Conservation (phyloP, 2,329 filamentous ascomycete genomes). For the Endothia cerciana region DNA sequence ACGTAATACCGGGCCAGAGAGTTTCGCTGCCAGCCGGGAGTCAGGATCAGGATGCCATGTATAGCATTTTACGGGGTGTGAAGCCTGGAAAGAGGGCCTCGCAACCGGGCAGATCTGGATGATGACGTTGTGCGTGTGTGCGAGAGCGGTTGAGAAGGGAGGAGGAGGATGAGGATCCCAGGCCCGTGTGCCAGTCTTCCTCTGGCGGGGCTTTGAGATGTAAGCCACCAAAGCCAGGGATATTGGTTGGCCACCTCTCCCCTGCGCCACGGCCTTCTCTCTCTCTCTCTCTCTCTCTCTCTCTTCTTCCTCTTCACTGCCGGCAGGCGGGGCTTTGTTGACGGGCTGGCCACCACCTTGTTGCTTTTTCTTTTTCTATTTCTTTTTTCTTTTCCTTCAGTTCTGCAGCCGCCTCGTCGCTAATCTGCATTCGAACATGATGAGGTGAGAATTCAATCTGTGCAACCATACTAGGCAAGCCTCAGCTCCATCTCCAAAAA, state of each 20-base stretch:
- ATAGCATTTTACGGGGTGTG: neutral
- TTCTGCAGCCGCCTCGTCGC: neutral
- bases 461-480: neutral
- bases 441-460: constrained; percentile 9
- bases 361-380: neutral
- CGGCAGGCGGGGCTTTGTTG: no score
- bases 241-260: neutral
- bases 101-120: neutral
- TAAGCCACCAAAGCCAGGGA: neutral
- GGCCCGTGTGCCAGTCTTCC: neutral
- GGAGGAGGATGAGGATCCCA: neutral
- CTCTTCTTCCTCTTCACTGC: neutral
- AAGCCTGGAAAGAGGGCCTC: neutral
- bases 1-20: neutral
- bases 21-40: neutral
- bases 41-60: neutral
- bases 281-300: neutral
- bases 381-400: neutral
- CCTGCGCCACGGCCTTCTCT: neutral
- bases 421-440: neutral
- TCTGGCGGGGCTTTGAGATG: neutral
- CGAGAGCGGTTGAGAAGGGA: neutral
- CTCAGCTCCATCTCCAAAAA: neutral
- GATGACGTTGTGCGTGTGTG: neutral
- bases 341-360: no score